Conservation (phyloP, 2,329 filamentous ascomycete genomes). For the Trichophyton schoenleinii region DNA sequence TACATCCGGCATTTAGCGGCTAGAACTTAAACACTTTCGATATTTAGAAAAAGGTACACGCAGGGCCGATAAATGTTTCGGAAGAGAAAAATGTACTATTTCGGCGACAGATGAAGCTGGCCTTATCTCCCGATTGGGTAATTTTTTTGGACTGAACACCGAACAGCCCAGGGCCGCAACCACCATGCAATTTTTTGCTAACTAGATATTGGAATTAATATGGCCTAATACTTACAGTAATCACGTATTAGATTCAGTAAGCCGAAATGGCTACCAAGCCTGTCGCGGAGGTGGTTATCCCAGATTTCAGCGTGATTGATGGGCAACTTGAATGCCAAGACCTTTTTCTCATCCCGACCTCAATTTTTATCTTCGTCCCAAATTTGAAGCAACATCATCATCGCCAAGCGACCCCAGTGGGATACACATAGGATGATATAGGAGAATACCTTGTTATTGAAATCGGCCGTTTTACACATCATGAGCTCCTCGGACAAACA, state of each 20-base stretch:
- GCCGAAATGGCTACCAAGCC: too few relatives aligned
- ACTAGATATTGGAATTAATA: not conserved
- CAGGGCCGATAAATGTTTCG: not conserved
- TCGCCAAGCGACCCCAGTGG: not conserved
- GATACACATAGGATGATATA: not conserved
- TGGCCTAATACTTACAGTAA: not conserved
- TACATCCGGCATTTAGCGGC: not conserved
- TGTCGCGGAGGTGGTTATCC: too few relatives aligned
- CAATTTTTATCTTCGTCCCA: not conserved
- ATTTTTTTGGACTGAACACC: not conserved
- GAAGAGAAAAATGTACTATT: not conserved
- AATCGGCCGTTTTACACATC: not conserved
- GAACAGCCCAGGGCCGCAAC: not conserved
- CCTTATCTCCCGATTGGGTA: not conserved
- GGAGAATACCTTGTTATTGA: not conserved
- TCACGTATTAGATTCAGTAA: too few relatives aligned
- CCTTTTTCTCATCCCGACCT: not conserved
- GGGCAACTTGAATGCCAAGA: not conserved
- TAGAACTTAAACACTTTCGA: not conserved
- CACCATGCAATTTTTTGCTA: not conserved
- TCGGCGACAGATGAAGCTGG: not conserved
- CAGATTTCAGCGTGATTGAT: not conserved
- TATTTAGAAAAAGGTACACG: not conserved
- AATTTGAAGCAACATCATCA: not conserved
- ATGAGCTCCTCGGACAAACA: conserved; percentile 4